Evolutionary conservation across 345 rosid species (phyloP), one percentile per base, ranked within the genome.

Genomic region (Gossypium anomalum): DNA sequence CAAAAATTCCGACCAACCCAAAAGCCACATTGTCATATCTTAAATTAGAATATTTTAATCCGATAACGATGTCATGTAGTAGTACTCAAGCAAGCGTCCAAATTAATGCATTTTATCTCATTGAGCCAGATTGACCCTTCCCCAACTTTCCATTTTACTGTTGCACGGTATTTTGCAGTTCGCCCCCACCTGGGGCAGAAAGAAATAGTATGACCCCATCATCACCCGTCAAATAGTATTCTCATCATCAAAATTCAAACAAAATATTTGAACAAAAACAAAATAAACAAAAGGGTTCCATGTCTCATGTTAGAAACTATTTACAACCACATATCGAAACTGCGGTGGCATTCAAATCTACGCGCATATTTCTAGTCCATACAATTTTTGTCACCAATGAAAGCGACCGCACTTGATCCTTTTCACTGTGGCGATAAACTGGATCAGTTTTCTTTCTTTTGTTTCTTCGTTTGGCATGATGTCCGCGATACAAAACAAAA

Each of bases 281-380:
- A 58, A 12, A 3, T 2, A 23, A 11, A 23, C 15, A 4, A 23
- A 52, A 52, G 57, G 7, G 61, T 22, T 20, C 2, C 15, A 20
- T 16, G 49, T 34, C 25, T 70, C 7, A 7, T 73, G 44, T n/a
- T 0, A 53, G 60, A 74, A 68, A 75, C 75, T 79, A 82, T 79
- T 70, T 76, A 83, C 83, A 83, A 29, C 89, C 93, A 85, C 82
- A 75, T 45, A 78, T 68, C 55, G 59, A 63, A 51, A 76, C 57
- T 75, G 80, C 41, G 85, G 82, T 79, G 76, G 44, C n/a, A 17
- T 57, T 19, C 17, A 61, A 20, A 78, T 16, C 51, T 10, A 58
- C 86, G 76, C 82, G 79, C 76, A 67, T 53, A 0, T 25, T 61
- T 61, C 45, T 57, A 2, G 15, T 78, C 78, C 79, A 78, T 76